phyloP scores from a whole-genome alignment of 441 rosid genomes.

The Erodium moschatum region DNA sequence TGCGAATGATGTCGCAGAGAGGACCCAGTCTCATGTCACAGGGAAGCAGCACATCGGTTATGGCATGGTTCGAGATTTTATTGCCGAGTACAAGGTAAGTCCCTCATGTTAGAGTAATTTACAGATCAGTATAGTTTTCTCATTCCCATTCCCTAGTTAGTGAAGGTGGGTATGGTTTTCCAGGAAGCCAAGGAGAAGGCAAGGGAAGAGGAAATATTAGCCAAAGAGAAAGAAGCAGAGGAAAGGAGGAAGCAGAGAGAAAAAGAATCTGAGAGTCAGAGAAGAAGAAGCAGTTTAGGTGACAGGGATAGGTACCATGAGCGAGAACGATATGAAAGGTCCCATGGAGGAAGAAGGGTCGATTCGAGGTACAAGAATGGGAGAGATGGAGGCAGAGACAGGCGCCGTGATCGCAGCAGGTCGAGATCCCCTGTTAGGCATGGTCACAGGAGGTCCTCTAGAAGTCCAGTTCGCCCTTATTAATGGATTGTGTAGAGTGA shows the following conservation, averaged over 20 bases:
- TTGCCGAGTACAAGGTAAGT: conserved; percentile 66
- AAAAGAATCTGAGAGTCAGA: conserved; percentile 43
- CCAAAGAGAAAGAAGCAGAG: conserved; percentile 77
- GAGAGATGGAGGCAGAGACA: conserved; percentile 51
- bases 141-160: conserved; percentile 1
- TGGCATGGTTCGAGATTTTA: conserved; percentile 92
- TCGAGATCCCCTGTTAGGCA: conserved; percentile 81
- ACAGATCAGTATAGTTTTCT: not conserved
- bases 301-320: conserved; percentile 52
- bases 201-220: conserved; percentile 63
- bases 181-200: conserved; percentile 79
- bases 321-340: conserved; percentile 53
- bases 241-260: conserved; percentile 63
- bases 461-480: conserved; percentile 62
- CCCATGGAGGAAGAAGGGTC: conserved; percentile 39
- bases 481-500: conserved; percentile 48
- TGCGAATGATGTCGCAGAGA: conserved; percentile 88
- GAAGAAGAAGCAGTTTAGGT: conserved; percentile 58
- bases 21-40: conserved; percentile 87
- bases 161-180: conserved; percentile 21
- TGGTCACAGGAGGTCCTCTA: conserved; percentile 57
- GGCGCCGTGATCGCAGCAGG: conserved; percentile 55
- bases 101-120: conserved; percentile 9
- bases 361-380: conserved; percentile 68
- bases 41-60: conserved; percentile 98